A percentile compares a stretch with the other conserved stretches of the same genome.
Evolutionary conservation across 352 stramenopile genomes (phyloP).

Genomic region (Phytophthora kernoviae): DNA sequence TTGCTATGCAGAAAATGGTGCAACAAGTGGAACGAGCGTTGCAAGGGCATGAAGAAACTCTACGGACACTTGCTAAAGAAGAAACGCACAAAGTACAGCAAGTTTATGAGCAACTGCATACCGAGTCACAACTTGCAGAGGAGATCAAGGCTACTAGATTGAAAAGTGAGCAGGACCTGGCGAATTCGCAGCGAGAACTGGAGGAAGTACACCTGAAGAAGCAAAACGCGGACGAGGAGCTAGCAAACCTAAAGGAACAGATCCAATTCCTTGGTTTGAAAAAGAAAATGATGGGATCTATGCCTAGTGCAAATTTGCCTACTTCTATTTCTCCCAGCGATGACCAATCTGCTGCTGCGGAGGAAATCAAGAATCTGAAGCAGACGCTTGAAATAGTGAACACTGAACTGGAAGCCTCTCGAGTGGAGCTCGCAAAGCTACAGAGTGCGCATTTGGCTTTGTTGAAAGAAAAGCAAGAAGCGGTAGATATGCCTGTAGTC

Average conservation of each 20-base stretch:
- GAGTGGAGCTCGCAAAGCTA: constrained; percentile 50
- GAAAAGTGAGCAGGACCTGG: constrained; percentile 32
- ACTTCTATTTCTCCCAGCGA: not conserved
- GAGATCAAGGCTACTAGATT: constrained; percentile 43
- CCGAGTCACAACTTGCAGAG: constrained; percentile 49
- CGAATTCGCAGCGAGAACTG: constrained; percentile 39
- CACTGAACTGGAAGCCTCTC: constrained; percentile 37
- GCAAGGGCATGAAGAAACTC: constrained; percentile 48
- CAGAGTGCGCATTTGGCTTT: constrained; percentile 44
- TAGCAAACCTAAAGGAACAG: constrained; percentile 58
- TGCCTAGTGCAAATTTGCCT: not conserved
- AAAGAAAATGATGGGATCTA: constrained; percentile 45
- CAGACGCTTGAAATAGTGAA: constrained; percentile 50
- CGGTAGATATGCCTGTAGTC: constrained; percentile 44
- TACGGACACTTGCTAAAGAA: constrained; percentile 51
- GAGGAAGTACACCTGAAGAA: constrained; percentile 44
- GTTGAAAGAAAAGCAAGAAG: constrained; percentile 53
- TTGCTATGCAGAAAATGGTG: constrained; percentile 55
- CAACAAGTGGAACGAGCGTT: constrained; percentile 50
- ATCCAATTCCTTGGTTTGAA: constrained; percentile 53
- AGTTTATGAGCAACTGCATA: constrained; percentile 60
- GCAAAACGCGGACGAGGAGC: constrained; percentile 33
- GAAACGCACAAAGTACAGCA: constrained; percentile 52
- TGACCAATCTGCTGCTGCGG: constrained; percentile 16
- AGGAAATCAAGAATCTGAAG: constrained; percentile 50